These are phyloP conservation scores for Saksenaea oblongispora DNA, from an alignment of 371 early-diverging fungal genomes.

Conservation along the genomic window DNA sequence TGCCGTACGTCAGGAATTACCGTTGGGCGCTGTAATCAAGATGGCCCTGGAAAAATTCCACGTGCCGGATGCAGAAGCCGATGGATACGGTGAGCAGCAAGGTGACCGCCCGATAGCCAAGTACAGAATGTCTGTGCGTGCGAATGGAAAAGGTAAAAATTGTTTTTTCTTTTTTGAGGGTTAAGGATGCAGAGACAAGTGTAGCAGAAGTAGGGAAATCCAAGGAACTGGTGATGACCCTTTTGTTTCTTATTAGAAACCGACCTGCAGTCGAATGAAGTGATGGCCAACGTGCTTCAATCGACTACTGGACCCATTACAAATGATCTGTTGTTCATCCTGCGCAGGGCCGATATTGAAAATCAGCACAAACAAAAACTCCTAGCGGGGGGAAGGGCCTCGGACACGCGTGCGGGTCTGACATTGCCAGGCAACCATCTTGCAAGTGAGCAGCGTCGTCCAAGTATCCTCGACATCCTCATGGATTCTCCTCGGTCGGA, in stretches of 20 bases:
- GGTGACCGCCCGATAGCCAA: constrained; percentile 16
- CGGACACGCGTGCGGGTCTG: constrained; percentile 5
- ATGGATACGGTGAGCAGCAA: constrained; percentile 16
- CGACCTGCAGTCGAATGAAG: constrained; percentile 33
- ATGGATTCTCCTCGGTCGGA: constrained; percentile 39
- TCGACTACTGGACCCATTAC: constrained; percentile 33
- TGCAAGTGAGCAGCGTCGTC: constrained; percentile 26
- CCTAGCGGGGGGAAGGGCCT: constrained; percentile 2
- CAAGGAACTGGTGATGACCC: background rate
- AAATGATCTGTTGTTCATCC: constrained; percentile 41
- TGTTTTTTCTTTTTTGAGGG: background rate
- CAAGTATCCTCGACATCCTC: constrained; percentile 49
- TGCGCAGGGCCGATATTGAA: constrained; percentile 20
- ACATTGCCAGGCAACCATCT: constrained; percentile 9
- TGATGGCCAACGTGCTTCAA: constrained; percentile 38
- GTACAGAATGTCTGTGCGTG: constrained; percentile 42
- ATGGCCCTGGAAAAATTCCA: constrained; percentile 49
- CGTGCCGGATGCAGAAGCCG: constrained; percentile 42
- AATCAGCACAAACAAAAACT: constrained; percentile 10
- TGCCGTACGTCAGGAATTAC: constrained; percentile 33
- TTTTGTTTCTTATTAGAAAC: constrained; percentile 25
- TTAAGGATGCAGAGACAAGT: background rate
- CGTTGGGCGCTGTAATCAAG: constrained; percentile 40
- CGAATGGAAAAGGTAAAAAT: constrained; percentile 29
- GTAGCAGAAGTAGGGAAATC: background rate